Percentiles rank a stretch among this genome's conserved stretches.
These are phyloP conservation scores for Fragaria nilgerrensis DNA, from an alignment of 306 rosid species.

Conservation along the genomic window DNA sequence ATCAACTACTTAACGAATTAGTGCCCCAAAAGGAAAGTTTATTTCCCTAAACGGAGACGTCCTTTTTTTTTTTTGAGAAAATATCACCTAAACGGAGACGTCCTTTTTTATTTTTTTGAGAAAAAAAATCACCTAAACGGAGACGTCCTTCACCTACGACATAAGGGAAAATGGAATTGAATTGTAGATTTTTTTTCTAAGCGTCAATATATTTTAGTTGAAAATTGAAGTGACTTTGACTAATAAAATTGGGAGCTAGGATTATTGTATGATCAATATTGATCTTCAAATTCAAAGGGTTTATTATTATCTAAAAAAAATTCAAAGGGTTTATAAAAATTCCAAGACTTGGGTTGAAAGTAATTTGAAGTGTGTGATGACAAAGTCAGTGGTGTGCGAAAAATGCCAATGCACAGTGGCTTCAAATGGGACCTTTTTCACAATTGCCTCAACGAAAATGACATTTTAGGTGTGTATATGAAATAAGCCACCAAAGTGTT, in stretches of 20 bases:
- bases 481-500: not conserved
- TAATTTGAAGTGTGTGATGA: not conserved
- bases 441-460: not conserved
- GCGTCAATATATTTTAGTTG: conserved; percentile 4
- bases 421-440: not conserved
- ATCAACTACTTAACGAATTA: not conserved
- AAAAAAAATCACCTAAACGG: not conserved
- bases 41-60: not conserved
- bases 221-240: conserved; percentile 10
- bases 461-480: not conserved
- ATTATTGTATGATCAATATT: not conserved
- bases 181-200: not conserved
- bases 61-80: not conserved
- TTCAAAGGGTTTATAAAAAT: not conserved
- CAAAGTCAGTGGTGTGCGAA: not conserved
- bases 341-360: conserved; percentile 12
- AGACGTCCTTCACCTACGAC: not conserved
- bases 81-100: not conserved
- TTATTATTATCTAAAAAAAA: not conserved
- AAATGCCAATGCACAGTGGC: not conserved
- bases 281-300: not conserved
- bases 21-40: not conserved
- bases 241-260: not conserved
- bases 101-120: not conserved
- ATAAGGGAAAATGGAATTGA: not conserved